A percentile compares a stretch with the other conserved stretches of the same genome.
Evolutionary conservation across 768 basidiomycete species (phyloP).

Genomic region (Agrocybe praecox): DNA sequence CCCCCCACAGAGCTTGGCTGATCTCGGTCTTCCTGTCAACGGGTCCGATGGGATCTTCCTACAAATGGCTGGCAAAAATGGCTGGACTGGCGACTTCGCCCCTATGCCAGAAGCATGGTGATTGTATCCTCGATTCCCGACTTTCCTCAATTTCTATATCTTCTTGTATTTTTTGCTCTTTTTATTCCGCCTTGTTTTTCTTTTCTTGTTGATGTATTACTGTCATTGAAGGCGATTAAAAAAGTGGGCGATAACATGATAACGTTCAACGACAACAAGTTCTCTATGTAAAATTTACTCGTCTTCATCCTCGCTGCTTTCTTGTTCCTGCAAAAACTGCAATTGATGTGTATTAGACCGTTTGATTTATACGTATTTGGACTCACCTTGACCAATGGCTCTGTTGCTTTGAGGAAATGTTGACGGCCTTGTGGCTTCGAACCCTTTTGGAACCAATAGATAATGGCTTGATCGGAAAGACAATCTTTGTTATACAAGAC

Average conservation of each 20-base stretch:
- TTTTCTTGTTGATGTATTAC: slow-evolving; percentile 2
- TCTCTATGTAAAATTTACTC: slow-evolving; percentile 24
- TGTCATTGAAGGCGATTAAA: neutral
- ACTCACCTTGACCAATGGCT: slow-evolving; percentile 84
- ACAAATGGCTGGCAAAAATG: slow-evolving; percentile 66
- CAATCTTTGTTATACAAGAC: slow-evolving; percentile 96
- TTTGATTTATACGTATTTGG: slow-evolving; percentile 1
- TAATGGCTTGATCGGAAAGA: slow-evolving; percentile 93
- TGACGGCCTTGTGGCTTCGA: slow-evolving; percentile 94
- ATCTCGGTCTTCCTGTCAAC: slow-evolving; percentile 89
- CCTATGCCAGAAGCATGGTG: slow-evolving; percentile 87
- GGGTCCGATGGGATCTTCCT: slow-evolving; percentile 92
- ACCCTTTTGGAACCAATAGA: slow-evolving; percentile 98
- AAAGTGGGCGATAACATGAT: slow-evolving; percentile 17
- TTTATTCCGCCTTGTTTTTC: neutral
- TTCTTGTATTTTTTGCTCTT: slow-evolving; percentile 5
- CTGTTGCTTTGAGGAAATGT: slow-evolving; percentile 90
- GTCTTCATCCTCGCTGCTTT: slow-evolving; percentile 75
- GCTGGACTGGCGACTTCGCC: slow-evolving; percentile 77
- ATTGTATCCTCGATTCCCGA: slow-evolving; percentile 21
- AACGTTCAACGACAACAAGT: slow-evolving; percentile 7
- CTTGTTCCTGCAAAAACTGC: slow-evolving; percentile 90
- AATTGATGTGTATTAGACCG: slow-evolving; percentile 5
- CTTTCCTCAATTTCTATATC: slow-evolving; percentile 3
- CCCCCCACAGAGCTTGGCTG: slow-evolving; percentile 69